phyloP scores from a whole-genome alignment of 83 land plant genomes.

The Diphasiastrum complanatum region DNA sequence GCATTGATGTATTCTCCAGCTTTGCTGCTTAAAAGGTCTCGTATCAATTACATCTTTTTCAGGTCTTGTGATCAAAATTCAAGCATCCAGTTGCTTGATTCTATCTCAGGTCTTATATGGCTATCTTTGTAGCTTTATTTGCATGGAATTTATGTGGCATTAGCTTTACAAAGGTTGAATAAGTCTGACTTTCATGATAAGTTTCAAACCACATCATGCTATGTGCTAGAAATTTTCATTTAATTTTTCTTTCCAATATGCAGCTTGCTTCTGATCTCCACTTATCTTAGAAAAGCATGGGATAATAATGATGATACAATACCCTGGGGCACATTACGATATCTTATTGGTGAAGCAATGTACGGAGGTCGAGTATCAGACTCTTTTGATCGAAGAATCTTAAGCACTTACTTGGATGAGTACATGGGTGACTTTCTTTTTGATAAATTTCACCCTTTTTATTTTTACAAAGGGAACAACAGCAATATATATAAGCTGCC shows the following conservation, averaged over 20 bases:
- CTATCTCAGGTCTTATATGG: too few relatives aligned
- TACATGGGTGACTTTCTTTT: slow-evolving; percentile 40
- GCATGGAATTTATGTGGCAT: too few relatives aligned
- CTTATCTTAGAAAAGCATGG: slow-evolving; percentile 33
- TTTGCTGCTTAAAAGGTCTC: too few relatives aligned
- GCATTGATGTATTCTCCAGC: too few relatives aligned
- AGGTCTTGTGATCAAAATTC: too few relatives aligned
- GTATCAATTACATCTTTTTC: too few relatives aligned
- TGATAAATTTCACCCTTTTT: slow-evolving; percentile 37
- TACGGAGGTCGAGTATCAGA: slow-evolving; percentile 42
- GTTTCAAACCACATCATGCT: not conserved
- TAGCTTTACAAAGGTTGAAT: too few relatives aligned
- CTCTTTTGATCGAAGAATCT: slow-evolving; percentile 38
- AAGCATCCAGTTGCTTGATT: too few relatives aligned
- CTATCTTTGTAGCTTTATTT: too few relatives aligned
- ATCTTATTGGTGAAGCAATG: slow-evolving; percentile 45
- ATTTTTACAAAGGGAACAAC: slow-evolving; percentile 16
- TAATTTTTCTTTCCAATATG: not conserved
- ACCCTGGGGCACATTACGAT: slow-evolving; percentile 41
- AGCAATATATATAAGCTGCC: slow-evolving; percentile 31
- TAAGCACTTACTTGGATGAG: slow-evolving; percentile 36
- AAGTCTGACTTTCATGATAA: not conserved
- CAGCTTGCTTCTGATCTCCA: slow-evolving; percentile 37
- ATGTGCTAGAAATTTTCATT: not conserved
- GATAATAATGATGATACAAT: slow-evolving; percentile 40